A percentile compares a stretch with the other conserved stretches of the same genome.
Evolutionary conservation across 495 filamentous ascomycete genomes (phyloP).

Genomic region (Penicillium egyptiacum): DNA sequence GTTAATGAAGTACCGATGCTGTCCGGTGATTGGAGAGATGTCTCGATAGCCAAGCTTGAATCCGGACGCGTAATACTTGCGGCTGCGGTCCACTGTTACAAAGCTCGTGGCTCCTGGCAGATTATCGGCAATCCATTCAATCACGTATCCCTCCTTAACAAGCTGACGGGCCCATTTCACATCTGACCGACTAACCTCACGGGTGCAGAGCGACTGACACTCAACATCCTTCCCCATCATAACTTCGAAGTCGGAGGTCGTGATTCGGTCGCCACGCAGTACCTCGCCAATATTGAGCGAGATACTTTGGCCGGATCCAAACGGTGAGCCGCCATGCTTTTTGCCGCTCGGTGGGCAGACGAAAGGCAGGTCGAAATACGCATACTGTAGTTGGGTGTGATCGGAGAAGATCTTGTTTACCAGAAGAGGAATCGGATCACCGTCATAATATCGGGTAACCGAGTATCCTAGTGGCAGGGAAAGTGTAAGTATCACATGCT

Average conservation of each 20-base stretch:
- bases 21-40: constrained; percentile 56
- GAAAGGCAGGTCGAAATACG: constrained; percentile 90
- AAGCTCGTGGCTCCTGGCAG: constrained; percentile 91
- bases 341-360: constrained; percentile 80
- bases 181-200: constrained; percentile 61
- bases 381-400: constrained; percentile 88
- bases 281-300: constrained; percentile 93
- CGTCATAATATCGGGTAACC: constrained; percentile 76
- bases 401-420: constrained; percentile 97
- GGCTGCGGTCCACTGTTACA: constrained; percentile 82
- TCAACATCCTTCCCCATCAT: constrained; percentile 76
- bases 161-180: constrained; percentile 72
- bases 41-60: constrained; percentile 89
- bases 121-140: constrained; percentile 96
- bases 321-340: constrained; percentile 64
- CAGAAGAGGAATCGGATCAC: constrained; percentile 80
- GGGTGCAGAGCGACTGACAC: constrained; percentile 74
- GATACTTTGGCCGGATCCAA: constrained; percentile 77
- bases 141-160: constrained; percentile 80
- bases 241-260: constrained; percentile 84
- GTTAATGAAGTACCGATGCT: constrained; percentile 76
- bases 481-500: constrained; percentile 22
- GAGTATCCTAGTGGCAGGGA: constrained; percentile 57
- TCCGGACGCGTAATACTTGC: constrained; percentile 92
- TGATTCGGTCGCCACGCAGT: constrained; percentile 86